phyloP scores from a whole-genome alignment of 495 filamentous ascomycete species.

The Monascus purpureus region DNA sequence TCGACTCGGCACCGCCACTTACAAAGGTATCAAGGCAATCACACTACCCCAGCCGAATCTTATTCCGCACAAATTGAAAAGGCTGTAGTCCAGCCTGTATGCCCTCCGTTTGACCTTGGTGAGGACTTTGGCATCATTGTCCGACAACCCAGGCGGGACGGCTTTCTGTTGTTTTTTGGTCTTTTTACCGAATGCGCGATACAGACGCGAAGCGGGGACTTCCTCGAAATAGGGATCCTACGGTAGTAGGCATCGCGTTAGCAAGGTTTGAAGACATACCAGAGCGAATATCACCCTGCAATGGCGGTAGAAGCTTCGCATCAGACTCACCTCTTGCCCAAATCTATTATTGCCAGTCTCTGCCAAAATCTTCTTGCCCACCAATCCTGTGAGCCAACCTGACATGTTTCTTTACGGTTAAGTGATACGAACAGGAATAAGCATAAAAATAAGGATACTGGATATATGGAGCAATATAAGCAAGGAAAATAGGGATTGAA shows the following conservation, averaged over 20 bases:
- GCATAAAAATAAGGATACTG: too few species aligned
- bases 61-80: conserved; percentile 62
- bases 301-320: too few species aligned
- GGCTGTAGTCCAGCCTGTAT: conserved; percentile 65
- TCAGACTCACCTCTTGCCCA: conserved; percentile 55
- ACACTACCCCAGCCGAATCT: conserved; percentile 72
- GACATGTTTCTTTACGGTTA: conserved; percentile 43
- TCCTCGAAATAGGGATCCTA: conserved; percentile 64
- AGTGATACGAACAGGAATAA: too few species aligned
- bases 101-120: conserved; percentile 67
- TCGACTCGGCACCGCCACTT: conserved; percentile 19
- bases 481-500: too few species aligned
- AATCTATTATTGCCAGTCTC: conserved; percentile 53
- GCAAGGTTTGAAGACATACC: not conserved
- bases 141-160: conserved; percentile 55
- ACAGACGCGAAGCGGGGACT: conserved; percentile 53
- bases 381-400: conserved; percentile 34
- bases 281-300: too few species aligned
- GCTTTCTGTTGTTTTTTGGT: conserved; percentile 57
- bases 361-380: conserved; percentile 52
- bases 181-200: conserved; percentile 41
- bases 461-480: too few species aligned
- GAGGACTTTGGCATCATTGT: conserved; percentile 66
- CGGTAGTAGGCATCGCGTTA: not conserved
- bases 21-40: conserved; percentile 69